Evolutionary conservation across 768 basidiomycete species (phyloP).

Genomic region (Auriculariales sp.): DNA sequence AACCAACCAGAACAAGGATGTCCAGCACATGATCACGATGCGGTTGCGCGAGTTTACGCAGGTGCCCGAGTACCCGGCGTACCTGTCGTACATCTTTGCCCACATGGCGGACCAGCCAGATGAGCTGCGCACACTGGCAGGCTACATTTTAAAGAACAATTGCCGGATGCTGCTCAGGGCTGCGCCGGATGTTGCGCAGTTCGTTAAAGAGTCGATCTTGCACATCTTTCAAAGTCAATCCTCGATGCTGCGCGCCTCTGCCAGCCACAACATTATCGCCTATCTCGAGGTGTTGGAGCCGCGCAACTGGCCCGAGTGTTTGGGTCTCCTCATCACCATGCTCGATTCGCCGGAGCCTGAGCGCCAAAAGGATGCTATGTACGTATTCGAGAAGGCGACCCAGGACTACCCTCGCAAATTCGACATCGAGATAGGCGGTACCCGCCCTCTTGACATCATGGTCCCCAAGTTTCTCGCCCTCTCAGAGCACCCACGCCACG

Average conservation of each 20-base stretch:
- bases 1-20: constrained; percentile 54
- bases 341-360: constrained; percentile 63
- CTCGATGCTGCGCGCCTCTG: constrained; percentile 85
- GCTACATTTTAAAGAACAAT: constrained; percentile 95
- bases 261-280: constrained; percentile 82
- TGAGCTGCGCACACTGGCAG: constrained; percentile 88
- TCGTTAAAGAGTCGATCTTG: constrained; percentile 63
- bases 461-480: constrained; percentile 87
- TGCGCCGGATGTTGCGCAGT: constrained; percentile 49
- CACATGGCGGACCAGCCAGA: constrained; percentile 72
- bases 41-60: constrained; percentile 80
- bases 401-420: constrained; percentile 94
- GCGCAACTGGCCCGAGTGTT: constrained; percentile 88
- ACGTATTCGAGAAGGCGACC: constrained; percentile 87
- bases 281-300: constrained; percentile 82
- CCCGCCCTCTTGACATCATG: constrained; percentile 90
- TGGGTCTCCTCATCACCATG: constrained; percentile 68
- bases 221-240: constrained; percentile 70
- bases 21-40: constrained; percentile 74
- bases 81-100: constrained; percentile 88
- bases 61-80: constrained; percentile 87
- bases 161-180: constrained; percentile 61
- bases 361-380: constrained; percentile 87
- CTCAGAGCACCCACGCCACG: constrained; percentile 69
- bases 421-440: constrained; percentile 85